Evolutionary conservation across 2,329 filamentous ascomycete genomes (phyloP).

Genomic region (Botrytis pseudocinerea): DNA sequence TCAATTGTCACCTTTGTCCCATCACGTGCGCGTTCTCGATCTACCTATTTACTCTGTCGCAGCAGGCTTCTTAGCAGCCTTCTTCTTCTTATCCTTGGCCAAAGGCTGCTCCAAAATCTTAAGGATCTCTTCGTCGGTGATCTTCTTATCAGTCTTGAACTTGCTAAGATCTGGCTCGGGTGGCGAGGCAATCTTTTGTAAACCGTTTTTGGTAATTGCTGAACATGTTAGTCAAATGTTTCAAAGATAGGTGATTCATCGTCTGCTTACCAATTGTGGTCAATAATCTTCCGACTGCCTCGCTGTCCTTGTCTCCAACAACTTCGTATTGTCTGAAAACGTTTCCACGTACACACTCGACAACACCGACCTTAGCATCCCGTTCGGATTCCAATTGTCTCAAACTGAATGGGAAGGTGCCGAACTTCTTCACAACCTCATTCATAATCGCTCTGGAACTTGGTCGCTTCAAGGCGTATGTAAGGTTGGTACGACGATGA

Average conservation of each 20-base stretch:
- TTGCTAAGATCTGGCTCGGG: constrained; percentile 75
- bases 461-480: constrained; percentile 89
- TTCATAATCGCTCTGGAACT: constrained; percentile 90
- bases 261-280: constrained; percentile 81
- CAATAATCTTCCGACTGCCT: constrained; percentile 81
- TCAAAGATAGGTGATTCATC: not conserved
- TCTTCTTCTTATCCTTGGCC: constrained; percentile 68
- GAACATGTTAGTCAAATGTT: constrained; percentile 35
- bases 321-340: constrained; percentile 96
- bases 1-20: constrained; percentile 9
- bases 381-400: constrained; percentile 96
- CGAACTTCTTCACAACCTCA: constrained; percentile 96
- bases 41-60: constrained; percentile 38
- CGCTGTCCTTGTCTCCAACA: constrained; percentile 86
- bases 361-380: constrained; percentile 89
- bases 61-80: constrained; percentile 46
- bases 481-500: constrained; percentile 88
- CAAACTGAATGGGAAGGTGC: constrained; percentile 95
- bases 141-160: constrained; percentile 96
- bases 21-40: constrained; percentile 42
- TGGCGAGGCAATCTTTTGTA: constrained; percentile 80
- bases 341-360: constrained; percentile 91
- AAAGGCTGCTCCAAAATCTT: constrained; percentile 91
- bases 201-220: constrained; percentile 98
- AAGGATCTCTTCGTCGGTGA: constrained; percentile 90